phyloP scores from a whole-genome alignment of 2,329 filamentous ascomycete genomes.

The Epichloe typhina region DNA sequence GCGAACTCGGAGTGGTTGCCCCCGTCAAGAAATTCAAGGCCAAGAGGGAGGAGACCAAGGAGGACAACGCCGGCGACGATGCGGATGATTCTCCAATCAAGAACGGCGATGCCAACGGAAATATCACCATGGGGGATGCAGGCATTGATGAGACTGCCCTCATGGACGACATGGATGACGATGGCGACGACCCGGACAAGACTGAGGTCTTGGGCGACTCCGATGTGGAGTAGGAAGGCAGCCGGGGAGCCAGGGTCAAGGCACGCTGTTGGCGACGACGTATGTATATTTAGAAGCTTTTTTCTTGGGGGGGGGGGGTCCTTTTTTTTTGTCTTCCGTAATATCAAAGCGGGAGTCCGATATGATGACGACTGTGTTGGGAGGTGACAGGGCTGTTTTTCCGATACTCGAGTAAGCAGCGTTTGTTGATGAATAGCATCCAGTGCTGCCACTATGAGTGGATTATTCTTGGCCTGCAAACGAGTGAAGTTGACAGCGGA shows the following conservation, averaged over 20 bases:
- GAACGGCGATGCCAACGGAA: constrained; percentile 27
- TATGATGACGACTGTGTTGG: background rate
- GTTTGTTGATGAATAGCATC: too few relatives aligned
- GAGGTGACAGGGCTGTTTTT: too few relatives aligned
- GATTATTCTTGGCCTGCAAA: too few relatives aligned
- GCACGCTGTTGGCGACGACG: background rate
- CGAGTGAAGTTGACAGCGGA: too few relatives aligned
- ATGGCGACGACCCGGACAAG: constrained; percentile 29
- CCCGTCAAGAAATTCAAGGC: constrained; percentile 28
- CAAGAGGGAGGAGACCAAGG: constrained; percentile 13
- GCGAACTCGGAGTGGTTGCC: constrained; percentile 32
- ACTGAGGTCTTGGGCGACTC: constrained; percentile 26
- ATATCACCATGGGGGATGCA: constrained; percentile 38
- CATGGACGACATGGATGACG: constrained; percentile 31
- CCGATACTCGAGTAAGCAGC: too few relatives aligned
- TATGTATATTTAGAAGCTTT: background rate
- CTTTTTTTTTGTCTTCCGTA: background rate
- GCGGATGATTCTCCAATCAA: constrained; percentile 4
- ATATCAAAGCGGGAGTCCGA: background rate
- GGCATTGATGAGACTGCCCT: constrained; percentile 33
- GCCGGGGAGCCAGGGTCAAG: background rate
- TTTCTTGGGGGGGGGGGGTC: background rate
- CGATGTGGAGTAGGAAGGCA: constrained; percentile 16
- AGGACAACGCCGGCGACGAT: constrained; percentile 1
- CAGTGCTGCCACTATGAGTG: too few relatives aligned